Conservation (phyloP, 805 yeast species). For the Wickerhamiella cacticola region DNA sequence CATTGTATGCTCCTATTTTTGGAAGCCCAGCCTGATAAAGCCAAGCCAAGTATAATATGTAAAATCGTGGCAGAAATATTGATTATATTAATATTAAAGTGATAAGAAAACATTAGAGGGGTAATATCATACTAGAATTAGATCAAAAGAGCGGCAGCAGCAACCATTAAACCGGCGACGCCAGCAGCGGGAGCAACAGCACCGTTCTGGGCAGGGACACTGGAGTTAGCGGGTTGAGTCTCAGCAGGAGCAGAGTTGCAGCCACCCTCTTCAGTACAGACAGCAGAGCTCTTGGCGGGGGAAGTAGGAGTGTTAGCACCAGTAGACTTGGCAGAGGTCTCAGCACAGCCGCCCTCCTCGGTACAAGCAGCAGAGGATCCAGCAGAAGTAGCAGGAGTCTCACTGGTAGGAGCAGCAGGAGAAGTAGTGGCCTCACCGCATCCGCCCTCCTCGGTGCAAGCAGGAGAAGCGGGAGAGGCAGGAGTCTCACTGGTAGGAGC, state of each 20-base stretch:
- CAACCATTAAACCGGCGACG: slow-evolving; percentile 8
- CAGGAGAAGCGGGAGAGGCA: neutral
- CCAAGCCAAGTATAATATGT: no score
- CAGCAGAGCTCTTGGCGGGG: neutral
- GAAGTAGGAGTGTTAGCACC: neutral
- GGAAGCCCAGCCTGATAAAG: no score
- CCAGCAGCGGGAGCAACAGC: slow-evolving; percentile 3
- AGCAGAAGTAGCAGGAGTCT: neutral
- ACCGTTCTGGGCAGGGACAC: slow-evolving; percentile 4
- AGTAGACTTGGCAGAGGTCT: neutral
- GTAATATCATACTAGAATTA: neutral
- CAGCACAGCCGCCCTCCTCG: slow-evolving; percentile 2
- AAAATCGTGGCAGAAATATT: neutral
- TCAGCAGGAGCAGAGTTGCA: slow-evolving; percentile 4
- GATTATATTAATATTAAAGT: neutral
- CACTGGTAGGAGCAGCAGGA: neutral
- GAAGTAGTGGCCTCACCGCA: neutral
- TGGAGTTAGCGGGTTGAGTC: neutral
- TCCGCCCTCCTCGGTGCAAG: no score
- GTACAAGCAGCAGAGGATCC: slow-evolving; percentile 11
- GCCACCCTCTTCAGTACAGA: neutral
- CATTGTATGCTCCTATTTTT: no score
- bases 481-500: neutral
- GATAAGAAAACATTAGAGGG: neutral
- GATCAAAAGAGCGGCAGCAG: slow-evolving; percentile 11